Base-by-base conservation (phyloP, 2,329 filamentous ascomycete species). In the Leptoxyphium fumago region DNA sequence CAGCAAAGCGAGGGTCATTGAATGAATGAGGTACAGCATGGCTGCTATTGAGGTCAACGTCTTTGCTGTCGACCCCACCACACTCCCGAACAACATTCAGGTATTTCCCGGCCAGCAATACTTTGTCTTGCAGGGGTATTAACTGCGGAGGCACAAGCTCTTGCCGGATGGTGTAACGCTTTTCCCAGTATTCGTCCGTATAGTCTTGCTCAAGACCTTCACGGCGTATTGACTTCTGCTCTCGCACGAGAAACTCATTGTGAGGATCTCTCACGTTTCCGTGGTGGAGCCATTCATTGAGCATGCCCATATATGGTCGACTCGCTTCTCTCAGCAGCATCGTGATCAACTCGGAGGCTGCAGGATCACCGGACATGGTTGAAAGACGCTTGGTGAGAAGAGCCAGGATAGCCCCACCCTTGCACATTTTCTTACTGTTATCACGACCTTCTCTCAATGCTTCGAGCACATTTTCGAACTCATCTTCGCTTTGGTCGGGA, bases 181-280 rank as follows among this genome's bases (percentile, higher is more conserved):
- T 86, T 61, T 98, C 91, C 91, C 91, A 98, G 63, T 98, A 98
- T 58, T 98, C 91, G 61, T 98, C 91, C 0, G 89, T 98, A 57
- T 96, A 98, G 61, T 98, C 91, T 59, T 94, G 82, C 58, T 96
- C 87, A 2, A 98, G 69, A 46, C 84, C 76, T 61, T 96, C 91
- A 36, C 91, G 77, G 46, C 82, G 82, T 54, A 98, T 95, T 57
- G 88, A 94, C 63, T 89, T 93, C 55, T 94, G 86, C 62, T 96
- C 91, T 58, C 93, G 93, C 58, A 98, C 80, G 43, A 98, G 67
- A 53, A 98, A 98, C 61, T 98, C 91, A 1, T 80, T 77, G 61
- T 96, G 89, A 0, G 88, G 86, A 60, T 98, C 91, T 56, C 83
- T 85, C 62, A 98, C 96, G 41, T 82, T 86, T 34, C 91, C 91